A percentile compares a stretch with the other conserved stretches of the same genome.
These are phyloP conservation scores for Globisporangium orthogonon DNA, from an alignment of 352 stramenopile species.

Conservation along the genomic window DNA sequence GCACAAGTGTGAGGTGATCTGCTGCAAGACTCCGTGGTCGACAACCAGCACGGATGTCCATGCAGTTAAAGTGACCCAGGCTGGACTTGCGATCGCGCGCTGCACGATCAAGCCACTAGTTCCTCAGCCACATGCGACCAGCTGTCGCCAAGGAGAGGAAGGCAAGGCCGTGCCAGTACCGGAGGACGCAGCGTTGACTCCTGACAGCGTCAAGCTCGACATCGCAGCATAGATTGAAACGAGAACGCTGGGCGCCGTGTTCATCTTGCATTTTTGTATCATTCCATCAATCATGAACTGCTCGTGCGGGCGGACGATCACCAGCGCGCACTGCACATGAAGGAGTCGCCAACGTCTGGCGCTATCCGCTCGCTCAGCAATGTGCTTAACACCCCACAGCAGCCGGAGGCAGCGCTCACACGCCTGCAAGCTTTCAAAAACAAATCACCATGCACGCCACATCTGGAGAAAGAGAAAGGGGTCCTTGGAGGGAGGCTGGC, in stretches of 20 bases:
- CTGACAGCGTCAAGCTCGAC: slow-evolving; percentile 27
- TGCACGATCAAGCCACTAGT: slow-evolving; percentile 10
- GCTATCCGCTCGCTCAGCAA: too few relatives aligned
- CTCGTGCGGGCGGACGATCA: too few relatives aligned
- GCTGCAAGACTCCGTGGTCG: slow-evolving; percentile 35
- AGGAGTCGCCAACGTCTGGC: too few relatives aligned
- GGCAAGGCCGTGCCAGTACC: slow-evolving; percentile 8
- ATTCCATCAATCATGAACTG: too few relatives aligned
- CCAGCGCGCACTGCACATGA: neutral
- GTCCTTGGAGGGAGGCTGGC: too few relatives aligned
- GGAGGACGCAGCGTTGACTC: slow-evolving; percentile 25
- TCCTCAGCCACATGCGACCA: neutral
- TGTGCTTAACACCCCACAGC: too few relatives aligned
- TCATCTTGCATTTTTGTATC: neutral
- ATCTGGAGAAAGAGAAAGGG: too few relatives aligned
- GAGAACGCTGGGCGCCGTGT: neutral
- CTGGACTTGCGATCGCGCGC: slow-evolving; percentile 26
- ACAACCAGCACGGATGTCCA: slow-evolving; percentile 19
- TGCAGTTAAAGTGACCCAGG: slow-evolving; percentile 36
- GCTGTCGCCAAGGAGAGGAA: neutral
- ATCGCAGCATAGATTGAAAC: slow-evolving; percentile 14
- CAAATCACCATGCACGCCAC: too few relatives aligned
- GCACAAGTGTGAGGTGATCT: slow-evolving; percentile 57
- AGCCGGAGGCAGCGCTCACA: too few relatives aligned
- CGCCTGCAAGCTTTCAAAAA: too few relatives aligned